phyloP scores from a whole-genome alignment of 2,329 filamentous ascomycete genomes.

The Didymella exigua region DNA sequence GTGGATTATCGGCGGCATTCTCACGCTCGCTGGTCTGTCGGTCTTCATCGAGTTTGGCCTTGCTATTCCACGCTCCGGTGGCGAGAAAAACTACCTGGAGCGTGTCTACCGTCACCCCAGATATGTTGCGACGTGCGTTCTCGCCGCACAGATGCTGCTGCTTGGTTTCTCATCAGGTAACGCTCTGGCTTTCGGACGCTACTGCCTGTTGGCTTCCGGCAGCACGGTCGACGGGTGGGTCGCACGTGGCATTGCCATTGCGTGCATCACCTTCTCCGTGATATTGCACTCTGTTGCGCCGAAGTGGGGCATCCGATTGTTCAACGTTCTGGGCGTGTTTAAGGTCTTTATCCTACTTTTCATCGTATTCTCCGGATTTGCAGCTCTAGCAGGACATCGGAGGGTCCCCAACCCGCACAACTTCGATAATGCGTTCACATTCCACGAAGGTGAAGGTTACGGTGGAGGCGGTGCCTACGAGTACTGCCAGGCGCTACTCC shows the following conservation, averaged over 20 bases:
- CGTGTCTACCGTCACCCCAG: constrained; percentile 64
- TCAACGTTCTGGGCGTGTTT: constrained; percentile 65
- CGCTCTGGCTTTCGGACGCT: constrained; percentile 63
- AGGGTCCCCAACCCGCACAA: constrained; percentile 58
- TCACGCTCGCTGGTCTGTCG: constrained; percentile 64
- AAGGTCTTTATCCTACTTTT: constrained; percentile 65
- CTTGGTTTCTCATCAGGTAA: constrained; percentile 66
- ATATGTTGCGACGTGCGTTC: constrained; percentile 64
- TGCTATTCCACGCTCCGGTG: constrained; percentile 66
- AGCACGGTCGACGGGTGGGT: constrained; percentile 59
- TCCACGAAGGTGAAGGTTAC: constrained; percentile 43
- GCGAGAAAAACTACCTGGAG: constrained; percentile 71
- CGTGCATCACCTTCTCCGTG: constrained; percentile 59
- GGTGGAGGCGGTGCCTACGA: constrained; percentile 44
- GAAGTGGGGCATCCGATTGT: constrained; percentile 64
- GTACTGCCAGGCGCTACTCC: constrained; percentile 64
- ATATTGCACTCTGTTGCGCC: constrained; percentile 59
- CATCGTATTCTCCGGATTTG: constrained; percentile 63
- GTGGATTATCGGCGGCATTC: constrained; percentile 59
- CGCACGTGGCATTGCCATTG: constrained; percentile 59
- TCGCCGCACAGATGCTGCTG: constrained; percentile 66
- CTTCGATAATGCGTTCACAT: constrained; percentile 63
- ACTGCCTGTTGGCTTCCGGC: constrained; percentile 62
- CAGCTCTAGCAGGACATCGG: constrained; percentile 41
- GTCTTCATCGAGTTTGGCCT: constrained; percentile 69